phyloP scores from a whole-genome alignment of 176 grass and related monocot genomes.

The Dendrocalamus sinicus region DNA sequence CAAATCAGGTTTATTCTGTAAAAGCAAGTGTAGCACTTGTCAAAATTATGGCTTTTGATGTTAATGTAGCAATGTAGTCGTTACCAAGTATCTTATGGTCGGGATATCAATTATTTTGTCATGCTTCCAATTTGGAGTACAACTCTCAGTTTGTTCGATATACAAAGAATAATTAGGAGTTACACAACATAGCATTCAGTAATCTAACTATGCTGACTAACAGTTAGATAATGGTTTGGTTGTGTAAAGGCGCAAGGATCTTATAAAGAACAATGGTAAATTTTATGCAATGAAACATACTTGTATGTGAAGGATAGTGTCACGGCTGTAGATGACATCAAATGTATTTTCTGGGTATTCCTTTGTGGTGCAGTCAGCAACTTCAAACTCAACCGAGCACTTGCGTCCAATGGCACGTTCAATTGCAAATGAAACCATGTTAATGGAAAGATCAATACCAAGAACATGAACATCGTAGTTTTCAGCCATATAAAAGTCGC shows the following conservation, averaged over 20 bases:
- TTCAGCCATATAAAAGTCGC: slow-evolving; percentile 96
- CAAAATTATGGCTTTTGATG: slow-evolving; percentile 14
- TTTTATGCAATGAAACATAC: slow-evolving; percentile 37
- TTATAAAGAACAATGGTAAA: slow-evolving; percentile 4
- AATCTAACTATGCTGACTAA: not conserved
- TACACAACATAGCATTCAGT: not conserved
- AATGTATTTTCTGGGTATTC: slow-evolving; percentile 74
- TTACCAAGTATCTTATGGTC: not conserved
- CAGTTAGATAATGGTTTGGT: not conserved
- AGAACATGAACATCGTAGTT: slow-evolving; percentile 90
- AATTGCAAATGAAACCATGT: slow-evolving; percentile 97
- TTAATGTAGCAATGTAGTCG: not conserved
- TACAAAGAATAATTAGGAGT: not conserved
- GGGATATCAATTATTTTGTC: not conserved
- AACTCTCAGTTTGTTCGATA: not conserved
- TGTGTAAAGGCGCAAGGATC: not conserved
- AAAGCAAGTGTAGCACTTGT: slow-evolving; percentile 9
- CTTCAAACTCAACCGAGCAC: slow-evolving; percentile 94
- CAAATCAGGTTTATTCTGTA: slow-evolving; percentile 82
- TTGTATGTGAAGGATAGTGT: slow-evolving; percentile 98
- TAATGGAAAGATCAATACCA: slow-evolving; percentile 96
- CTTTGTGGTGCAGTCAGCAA: slow-evolving; percentile 94
- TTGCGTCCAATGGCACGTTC: slow-evolving; percentile 88
- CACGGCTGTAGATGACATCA: slow-evolving; percentile 92
- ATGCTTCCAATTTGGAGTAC: not conserved